Conservation (phyloP, 129 eudicot species). For the Cynara cardunculus region DNA sequence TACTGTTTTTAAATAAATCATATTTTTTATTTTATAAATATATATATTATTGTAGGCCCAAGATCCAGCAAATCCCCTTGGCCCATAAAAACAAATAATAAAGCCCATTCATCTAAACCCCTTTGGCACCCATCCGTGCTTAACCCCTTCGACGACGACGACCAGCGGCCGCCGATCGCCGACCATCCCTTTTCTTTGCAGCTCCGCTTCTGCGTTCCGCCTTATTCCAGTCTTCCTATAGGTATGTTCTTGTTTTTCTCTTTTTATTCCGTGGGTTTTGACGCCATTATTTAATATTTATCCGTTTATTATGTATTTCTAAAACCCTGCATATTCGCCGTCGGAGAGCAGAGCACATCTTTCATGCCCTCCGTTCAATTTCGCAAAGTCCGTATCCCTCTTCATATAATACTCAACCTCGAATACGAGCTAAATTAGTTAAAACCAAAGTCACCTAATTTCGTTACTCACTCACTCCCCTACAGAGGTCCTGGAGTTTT, state of each 20-base stretch:
- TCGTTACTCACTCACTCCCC: background rate
- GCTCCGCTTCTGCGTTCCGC: background rate
- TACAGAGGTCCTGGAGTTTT: background rate
- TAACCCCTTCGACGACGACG: background rate
- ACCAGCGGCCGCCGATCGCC: background rate
- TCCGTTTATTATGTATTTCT: background rate
- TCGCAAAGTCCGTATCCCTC: background rate
- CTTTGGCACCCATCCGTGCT: background rate
- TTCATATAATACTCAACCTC: background rate
- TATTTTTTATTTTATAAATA: too few relatives aligned
- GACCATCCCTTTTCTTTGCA: background rate
- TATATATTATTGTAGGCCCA: background rate
- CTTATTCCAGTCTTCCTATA: background rate
- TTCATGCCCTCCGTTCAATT: background rate
- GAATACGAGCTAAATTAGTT: background rate
- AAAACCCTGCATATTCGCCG: conserved; percentile 14
- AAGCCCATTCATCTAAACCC: background rate
- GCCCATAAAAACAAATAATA: background rate
- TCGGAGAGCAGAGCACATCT: background rate
- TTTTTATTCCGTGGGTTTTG: background rate
- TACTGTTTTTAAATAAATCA: too few relatives aligned
- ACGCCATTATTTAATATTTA: background rate
- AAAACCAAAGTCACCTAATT: background rate
- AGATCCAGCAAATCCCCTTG: background rate
- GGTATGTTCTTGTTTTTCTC: background rate